phyloP scores from a whole-genome alignment of 176 grass and related monocot genomes.

The Cymbopogon citratus region DNA sequence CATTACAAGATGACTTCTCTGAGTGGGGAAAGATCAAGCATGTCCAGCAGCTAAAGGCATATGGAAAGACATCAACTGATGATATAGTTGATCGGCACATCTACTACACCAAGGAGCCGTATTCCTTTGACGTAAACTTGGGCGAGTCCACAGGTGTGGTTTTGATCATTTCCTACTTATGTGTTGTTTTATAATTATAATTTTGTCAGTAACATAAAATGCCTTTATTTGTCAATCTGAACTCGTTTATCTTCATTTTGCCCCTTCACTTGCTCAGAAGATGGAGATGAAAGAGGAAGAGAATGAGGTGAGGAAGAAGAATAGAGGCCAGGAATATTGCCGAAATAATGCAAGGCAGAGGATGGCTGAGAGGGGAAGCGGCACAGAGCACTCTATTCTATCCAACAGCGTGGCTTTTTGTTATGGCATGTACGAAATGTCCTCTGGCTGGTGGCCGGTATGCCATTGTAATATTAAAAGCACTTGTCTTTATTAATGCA shows the following conservation, averaged over 20 bases:
- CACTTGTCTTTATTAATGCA: no score
- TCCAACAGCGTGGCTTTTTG: no score
- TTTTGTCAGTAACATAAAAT: background rate
- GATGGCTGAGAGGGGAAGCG: no score
- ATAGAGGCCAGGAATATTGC: background rate
- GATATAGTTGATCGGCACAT: background rate
- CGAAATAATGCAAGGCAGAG: no score
- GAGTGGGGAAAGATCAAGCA: conserved; percentile 4
- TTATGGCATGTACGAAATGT: no score
- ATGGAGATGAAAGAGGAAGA: background rate
- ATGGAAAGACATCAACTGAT: background rate
- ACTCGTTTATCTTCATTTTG: background rate
- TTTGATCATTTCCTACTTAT: background rate
- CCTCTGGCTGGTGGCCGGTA: no score
- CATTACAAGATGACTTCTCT: background rate
- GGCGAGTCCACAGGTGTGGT: background rate
- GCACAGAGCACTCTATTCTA: no score
- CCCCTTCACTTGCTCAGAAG: no score
- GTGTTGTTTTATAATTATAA: no score
- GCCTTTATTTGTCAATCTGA: background rate
- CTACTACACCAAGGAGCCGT: conserved; percentile 12
- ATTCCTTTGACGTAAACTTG: background rate
- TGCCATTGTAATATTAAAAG: no score
- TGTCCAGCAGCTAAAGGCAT: background rate
- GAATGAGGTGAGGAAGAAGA: no score